Evolutionary conservation across 768 basidiomycete species (phyloP), one percentile per base, ranked within the genome.

Genomic region (Cantharellus anzutake): DNA sequence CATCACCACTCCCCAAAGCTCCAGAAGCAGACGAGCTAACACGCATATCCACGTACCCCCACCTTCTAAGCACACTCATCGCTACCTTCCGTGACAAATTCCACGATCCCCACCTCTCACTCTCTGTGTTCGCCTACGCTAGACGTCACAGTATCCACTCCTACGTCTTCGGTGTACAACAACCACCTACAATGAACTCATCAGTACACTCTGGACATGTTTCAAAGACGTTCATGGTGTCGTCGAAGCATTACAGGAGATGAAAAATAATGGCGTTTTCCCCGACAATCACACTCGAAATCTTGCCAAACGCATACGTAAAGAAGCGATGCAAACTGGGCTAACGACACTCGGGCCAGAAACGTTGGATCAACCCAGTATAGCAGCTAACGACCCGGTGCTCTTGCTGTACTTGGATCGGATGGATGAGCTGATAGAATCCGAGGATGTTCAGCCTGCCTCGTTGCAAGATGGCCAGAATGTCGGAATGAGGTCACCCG

Each of bases 91-190:
- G 92, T 34, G 83, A 82, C 65, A 83, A 80, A 57, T 91, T 85
- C 69, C 70, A 70, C 16, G 82, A 91, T 61, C 90, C 92, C 1
- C 77, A 89, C 65, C 76, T 90, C 37, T 82, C 91, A 1, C 76
- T 97, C 16, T 76, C 83, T 20, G 76, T 94, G 35, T 97, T 96
- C 72, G 74, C 83, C 56, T 77, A 91, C 68, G 86, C 89, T 0
- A 79, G 82, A 44, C 76, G 77, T 44, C 77, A 82, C 2, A 88
- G 86, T 1, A 78, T 84, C 56, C 75, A 82, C 3, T 89, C 85
- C 3, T 97, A 88, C 69, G 83, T 93, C 39, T 83, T 83, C 65
- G 93, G 2, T 97, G 93, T 70, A 84, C 87, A 5, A 86, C 91
- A 0, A 76, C 76, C 5, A 85, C 83, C 0, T 96, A 94, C 70